A percentile compares a stretch with the other conserved stretches of the same genome.
Evolutionary conservation across 2,329 filamentous ascomycete species (phyloP).

Genomic region (Apiospora aurea): DNA sequence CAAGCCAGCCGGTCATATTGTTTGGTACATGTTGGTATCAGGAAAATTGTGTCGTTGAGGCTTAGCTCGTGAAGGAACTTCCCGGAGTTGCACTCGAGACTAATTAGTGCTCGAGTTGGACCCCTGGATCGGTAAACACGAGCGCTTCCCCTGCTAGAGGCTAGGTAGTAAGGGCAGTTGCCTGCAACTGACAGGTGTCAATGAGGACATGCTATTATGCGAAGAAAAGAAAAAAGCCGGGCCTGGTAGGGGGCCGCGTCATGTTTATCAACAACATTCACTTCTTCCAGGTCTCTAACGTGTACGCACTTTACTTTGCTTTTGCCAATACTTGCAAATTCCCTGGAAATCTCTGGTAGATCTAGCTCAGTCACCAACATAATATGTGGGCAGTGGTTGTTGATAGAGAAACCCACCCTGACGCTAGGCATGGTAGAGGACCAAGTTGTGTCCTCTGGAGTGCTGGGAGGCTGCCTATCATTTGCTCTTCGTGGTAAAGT

Average conservation of each 20-base stretch:
- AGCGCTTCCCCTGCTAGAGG: background rate
- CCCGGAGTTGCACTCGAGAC: background rate
- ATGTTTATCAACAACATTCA: conserved; percentile 11
- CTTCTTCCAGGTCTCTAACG: background rate
- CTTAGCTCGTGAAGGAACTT: background rate
- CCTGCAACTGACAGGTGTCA: conserved; percentile 17
- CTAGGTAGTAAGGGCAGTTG: background rate
- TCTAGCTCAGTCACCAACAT: background rate
- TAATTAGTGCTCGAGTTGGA: background rate
- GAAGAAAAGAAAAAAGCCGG: background rate
- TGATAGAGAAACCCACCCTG: background rate
- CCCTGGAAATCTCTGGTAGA: conserved; percentile 10
- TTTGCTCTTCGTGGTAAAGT: conserved; percentile 3
- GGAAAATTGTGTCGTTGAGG: background rate
- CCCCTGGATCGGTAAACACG: conserved; percentile 13
- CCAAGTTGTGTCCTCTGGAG: background rate
- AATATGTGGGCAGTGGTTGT: background rate
- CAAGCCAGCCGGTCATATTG: background rate
- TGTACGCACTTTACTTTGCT: background rate
- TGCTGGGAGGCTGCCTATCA: background rate
- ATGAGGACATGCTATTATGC: conserved; percentile 15
- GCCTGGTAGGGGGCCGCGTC: conserved; percentile 15
- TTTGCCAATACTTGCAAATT: conserved; percentile 4
- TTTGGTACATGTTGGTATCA: background rate
- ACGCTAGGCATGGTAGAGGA: background rate